Conservation (phyloP, 2,329 filamentous ascomycete genomes). For the Phialocephala sp. region DNA sequence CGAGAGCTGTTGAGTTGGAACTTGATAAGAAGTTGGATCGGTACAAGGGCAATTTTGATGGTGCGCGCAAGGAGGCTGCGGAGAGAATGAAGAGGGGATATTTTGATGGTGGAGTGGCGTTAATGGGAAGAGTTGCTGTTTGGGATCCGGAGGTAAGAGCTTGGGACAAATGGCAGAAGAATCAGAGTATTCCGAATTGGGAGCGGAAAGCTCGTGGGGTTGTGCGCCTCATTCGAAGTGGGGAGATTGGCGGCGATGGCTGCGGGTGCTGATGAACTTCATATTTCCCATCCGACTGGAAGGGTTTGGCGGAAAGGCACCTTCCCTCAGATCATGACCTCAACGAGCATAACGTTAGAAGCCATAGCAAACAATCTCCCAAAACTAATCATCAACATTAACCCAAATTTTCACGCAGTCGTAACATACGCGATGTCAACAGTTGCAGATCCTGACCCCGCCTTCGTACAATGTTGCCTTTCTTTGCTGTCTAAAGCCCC, state of each 20-base stretch:
- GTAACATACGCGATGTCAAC: not conserved
- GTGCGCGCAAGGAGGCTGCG: conserved; percentile 26
- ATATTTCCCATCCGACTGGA: not conserved
- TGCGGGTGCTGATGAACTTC: conserved; percentile 24
- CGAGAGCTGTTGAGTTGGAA: conserved; percentile 19
- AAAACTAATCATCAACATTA: not conserved
- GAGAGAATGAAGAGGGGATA: conserved; percentile 30
- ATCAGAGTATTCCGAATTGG: conserved; percentile 8
- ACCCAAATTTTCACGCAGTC: conserved; percentile 1
- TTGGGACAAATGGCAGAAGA: conserved; percentile 21
- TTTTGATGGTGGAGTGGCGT: conserved; percentile 29
- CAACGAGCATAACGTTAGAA: not conserved
- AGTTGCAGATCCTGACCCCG: not conserved
- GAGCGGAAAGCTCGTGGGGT: conserved; percentile 13
- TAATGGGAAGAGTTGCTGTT: conserved; percentile 30
- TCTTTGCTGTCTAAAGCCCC: not conserved
- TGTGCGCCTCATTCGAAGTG: conserved; percentile 19
- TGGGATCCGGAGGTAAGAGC: conserved; percentile 25
- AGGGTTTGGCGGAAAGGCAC: too few relatives aligned
- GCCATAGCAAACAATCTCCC: too few relatives aligned
- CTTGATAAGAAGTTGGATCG: conserved; percentile 23
- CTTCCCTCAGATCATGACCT: too few relatives aligned
- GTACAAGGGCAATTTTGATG: conserved; percentile 26
- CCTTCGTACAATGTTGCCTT: not conserved
- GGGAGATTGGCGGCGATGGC: conserved; percentile 23